These are phyloP conservation scores for Helicocarpus griseus DNA, from an alignment of 2,329 filamentous ascomycete genomes.

Conservation along the genomic window DNA sequence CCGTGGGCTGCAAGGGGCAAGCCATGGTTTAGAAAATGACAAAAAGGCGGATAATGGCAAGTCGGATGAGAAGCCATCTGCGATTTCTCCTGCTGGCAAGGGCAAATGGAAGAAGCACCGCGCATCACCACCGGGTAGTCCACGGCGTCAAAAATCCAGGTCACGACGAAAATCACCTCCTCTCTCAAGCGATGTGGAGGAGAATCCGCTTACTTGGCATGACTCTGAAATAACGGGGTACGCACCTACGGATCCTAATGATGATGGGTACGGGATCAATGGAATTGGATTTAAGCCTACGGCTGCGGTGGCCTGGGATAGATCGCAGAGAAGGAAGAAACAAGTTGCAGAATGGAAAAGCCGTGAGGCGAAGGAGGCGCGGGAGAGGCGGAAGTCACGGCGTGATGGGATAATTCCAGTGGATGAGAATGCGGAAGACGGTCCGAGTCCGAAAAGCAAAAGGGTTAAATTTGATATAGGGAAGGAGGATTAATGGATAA, in stretches of 20 bases:
- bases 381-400: conserved; percentile 46
- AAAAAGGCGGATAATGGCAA: background rate
- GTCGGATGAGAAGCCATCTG: background rate
- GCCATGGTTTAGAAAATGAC: background rate
- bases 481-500: background rate
- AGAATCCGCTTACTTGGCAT: conserved; percentile 42
- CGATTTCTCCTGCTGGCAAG: background rate
- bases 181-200: conserved; percentile 15
- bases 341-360: conserved; percentile 52
- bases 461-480: conserved; percentile 31
- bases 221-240: conserved; percentile 55
- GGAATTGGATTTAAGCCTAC: conserved; percentile 55
- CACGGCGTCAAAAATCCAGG: conserved; percentile 21
- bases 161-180: conserved; percentile 27
- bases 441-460: conserved; percentile 25
- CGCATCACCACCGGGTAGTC: conserved; percentile 3
- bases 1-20: background rate
- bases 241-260: conserved; percentile 45
- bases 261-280: conserved; percentile 56
- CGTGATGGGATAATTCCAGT: conserved; percentile 25
- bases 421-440: conserved; percentile 17
- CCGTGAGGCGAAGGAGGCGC: conserved; percentile 49
- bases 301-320: conserved; percentile 47
- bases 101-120: background rate
- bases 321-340: conserved; percentile 47